Percentiles rank a stretch among this genome's conserved stretches.
Evolutionary conservation across 139 green algal genomes (phyloP).

Genomic region (Mesotaenium endlicherianum): DNA sequence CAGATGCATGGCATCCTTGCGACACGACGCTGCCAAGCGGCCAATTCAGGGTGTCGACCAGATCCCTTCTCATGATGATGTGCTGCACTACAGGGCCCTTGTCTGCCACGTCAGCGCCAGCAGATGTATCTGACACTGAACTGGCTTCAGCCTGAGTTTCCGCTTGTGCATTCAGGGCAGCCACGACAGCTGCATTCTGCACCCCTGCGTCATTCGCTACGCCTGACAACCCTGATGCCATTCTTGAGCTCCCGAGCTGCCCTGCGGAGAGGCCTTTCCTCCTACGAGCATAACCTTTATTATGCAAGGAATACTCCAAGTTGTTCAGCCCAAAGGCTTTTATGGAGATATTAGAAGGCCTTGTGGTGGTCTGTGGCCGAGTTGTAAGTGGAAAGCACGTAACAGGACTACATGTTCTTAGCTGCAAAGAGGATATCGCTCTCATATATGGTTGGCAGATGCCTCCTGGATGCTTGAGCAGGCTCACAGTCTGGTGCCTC

Average conservation of each 20-base stretch:
- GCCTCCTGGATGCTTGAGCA: too few species aligned
- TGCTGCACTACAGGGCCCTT: conserved; percentile 68
- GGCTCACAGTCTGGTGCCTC: too few species aligned
- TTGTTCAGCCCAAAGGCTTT: too few species aligned
- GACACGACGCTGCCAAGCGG: conserved; percentile 89
- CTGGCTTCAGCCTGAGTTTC: neutral
- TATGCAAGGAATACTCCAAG: neutral
- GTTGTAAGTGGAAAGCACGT: too few species aligned
- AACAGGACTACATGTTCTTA: too few species aligned
- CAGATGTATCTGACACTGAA: neutral
- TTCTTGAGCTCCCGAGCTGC: too few species aligned
- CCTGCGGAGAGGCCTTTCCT: too few species aligned
- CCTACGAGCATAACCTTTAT: neutral
- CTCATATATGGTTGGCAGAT: too few species aligned
- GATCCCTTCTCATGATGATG: conserved; percentile 85
- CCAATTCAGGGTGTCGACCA: conserved; percentile 79
- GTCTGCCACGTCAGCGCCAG: neutral
- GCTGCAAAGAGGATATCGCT: too few species aligned
- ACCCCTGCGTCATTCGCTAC: neutral
- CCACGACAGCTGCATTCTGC: neutral
- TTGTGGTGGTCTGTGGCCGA: too few species aligned
- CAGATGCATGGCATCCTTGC: conserved; percentile 83
- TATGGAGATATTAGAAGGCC: too few species aligned
- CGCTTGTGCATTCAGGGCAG: neutral
- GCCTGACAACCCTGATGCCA: neutral